phyloP scores from a whole-genome alignment of 352 stramenopile species.

The Phytophthora europaea region DNA sequence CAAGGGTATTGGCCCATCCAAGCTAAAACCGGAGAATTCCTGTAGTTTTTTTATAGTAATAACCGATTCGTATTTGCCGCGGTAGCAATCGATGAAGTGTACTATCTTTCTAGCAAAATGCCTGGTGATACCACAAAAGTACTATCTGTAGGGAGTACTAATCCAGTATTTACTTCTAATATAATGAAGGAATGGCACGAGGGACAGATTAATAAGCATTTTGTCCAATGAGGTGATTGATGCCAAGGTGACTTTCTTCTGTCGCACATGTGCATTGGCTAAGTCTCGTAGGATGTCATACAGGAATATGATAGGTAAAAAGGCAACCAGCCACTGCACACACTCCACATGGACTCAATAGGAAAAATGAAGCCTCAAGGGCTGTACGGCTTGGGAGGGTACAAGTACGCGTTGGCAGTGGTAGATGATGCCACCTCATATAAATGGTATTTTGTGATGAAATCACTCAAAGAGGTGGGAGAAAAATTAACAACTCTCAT shows the following conservation, averaged over 20 bases:
- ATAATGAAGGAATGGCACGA: not conserved
- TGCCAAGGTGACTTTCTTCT: not conserved
- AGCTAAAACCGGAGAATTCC: constrained; percentile 11
- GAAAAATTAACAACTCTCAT: not conserved
- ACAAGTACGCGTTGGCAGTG: not conserved
- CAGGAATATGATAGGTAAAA: not conserved
- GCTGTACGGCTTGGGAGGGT: constrained; percentile 3
- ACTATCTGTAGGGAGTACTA: not conserved
- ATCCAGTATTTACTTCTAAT: not conserved
- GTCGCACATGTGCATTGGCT: not conserved
- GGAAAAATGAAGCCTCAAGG: not conserved
- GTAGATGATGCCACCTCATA: constrained; percentile 10
- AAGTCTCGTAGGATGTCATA: not conserved
- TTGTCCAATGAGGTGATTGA: not conserved
- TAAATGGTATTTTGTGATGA: constrained; percentile 26
- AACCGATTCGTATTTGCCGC: constrained; percentile 25
- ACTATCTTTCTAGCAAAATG: constrained; percentile 9
- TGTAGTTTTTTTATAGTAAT: constrained; percentile 21
- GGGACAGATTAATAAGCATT: not conserved
- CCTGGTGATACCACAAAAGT: not conserved
- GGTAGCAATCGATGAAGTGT: constrained; percentile 28
- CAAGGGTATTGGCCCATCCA: constrained; percentile 27
- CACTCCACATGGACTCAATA: not conserved
- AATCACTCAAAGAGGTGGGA: constrained; percentile 11
- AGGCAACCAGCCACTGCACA: not conserved